Conservation (phyloP, 23 red algal species). For the Gracilaria vermiculophylla region DNA sequence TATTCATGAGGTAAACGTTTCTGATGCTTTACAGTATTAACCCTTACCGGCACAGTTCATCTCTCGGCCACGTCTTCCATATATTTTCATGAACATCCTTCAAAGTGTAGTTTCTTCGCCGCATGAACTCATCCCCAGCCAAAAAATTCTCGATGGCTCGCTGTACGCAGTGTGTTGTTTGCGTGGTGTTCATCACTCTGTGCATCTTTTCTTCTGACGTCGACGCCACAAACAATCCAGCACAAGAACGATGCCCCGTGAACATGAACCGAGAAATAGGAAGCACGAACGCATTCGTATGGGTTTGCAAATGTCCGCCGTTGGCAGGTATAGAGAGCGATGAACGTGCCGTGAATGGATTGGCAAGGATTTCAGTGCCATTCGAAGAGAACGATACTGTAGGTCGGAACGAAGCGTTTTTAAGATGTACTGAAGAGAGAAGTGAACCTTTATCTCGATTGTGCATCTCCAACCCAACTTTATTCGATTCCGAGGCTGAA, state of each 20-base stretch:
- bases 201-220: too few species aligned
- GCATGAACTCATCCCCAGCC: too few species aligned
- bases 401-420: not conserved
- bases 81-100: too few species aligned
- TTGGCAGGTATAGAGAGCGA: not conserved
- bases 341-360: not conserved
- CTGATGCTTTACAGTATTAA: too few species aligned
- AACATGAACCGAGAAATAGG: slow-evolving; percentile 3
- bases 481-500: not conserved
- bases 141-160: too few species aligned
- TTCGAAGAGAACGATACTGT: not conserved
- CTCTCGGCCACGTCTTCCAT: too few species aligned
- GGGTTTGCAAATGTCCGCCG: slow-evolving; percentile 15
- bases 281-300: slow-evolving; percentile 5
- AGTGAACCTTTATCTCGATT: not conserved
- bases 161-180: too few species aligned
- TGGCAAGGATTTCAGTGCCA: not conserved
- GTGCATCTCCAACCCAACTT: not conserved
- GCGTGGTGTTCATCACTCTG: too few species aligned
- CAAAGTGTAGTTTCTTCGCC: too few species aligned
- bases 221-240: not conserved
- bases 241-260: not conserved
- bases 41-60: too few species aligned
- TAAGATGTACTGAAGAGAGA: not conserved
- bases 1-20: too few species aligned